These are phyloP conservation scores for Backusella parvicylindrica DNA, from an alignment of 192 early-diverging fungal species.

Conservation along the genomic window DNA sequence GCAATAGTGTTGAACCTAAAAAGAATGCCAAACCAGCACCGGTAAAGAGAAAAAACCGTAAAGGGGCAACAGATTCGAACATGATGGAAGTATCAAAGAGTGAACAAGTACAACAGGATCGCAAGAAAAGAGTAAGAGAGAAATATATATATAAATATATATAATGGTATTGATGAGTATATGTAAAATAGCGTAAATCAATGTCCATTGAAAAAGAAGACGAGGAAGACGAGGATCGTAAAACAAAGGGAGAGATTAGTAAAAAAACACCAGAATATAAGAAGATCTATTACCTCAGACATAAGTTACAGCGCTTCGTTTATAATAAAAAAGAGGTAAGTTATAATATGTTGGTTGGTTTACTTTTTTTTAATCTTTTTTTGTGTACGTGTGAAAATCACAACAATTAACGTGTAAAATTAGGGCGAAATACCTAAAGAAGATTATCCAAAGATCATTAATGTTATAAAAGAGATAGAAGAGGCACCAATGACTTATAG, in stretches of 20 bases:
- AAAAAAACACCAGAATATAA: constrained; percentile 13
- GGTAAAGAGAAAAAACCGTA: constrained; percentile 10
- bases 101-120: neutral
- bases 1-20: neutral
- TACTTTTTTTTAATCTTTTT: neutral
- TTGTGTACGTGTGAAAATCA: neutral
- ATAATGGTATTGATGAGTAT: neutral
- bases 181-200: neutral
- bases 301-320: constrained; percentile 27
- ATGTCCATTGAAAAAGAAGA: constrained; percentile 5
- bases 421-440: constrained; percentile 30
- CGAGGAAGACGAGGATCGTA: neutral
- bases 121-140: constrained; percentile 7
- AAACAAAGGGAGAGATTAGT: neutral
- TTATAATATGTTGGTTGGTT: neutral
- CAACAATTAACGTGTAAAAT: neutral
- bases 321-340: constrained; percentile 31
- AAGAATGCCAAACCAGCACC: neutral
- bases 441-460: constrained; percentile 26
- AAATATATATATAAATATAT: no score
- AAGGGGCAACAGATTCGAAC: neutral
- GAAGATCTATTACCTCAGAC: constrained; percentile 26
- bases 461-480: constrained; percentile 26
- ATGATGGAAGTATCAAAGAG: neutral
- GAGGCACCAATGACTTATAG: constrained; percentile 23